Evolutionary conservation across 176 grass and related monocot genomes (phyloP).

Genomic region (Eragrostis nindensis): DNA sequence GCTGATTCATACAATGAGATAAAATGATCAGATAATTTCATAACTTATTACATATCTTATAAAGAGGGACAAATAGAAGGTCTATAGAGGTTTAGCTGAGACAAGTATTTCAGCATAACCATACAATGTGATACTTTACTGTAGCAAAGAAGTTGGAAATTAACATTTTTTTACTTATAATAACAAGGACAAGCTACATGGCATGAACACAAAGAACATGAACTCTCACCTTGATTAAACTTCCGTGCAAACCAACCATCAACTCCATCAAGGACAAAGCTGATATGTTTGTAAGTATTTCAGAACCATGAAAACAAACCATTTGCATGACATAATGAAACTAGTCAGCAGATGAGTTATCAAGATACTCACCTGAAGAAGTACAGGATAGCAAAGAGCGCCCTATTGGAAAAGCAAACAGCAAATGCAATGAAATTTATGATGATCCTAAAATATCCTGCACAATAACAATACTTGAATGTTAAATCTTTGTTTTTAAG

Average conservation of each 20-base stretch:
- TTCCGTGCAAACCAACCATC: constrained; percentile 84
- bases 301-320: constrained; percentile 26
- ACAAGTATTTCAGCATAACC: constrained; percentile 12
- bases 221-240: constrained; percentile 72
- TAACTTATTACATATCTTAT: not conserved
- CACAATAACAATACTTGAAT: not conserved
- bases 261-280: constrained; percentile 72
- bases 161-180: not conserved
- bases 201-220: not conserved
- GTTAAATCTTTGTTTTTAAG: too few species aligned
- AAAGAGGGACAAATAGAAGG: not conserved
- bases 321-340: constrained; percentile 7
- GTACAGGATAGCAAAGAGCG: constrained; percentile 85
- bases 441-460: constrained; percentile 92
- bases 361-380: constrained; percentile 66
- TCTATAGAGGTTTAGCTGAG: not conserved
- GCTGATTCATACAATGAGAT: constrained; percentile 57
- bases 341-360: not conserved
- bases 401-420: constrained; percentile 68
- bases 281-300: constrained; percentile 48
- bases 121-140: not conserved
- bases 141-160: not conserved
- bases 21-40: constrained; percentile 38
- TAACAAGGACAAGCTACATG: not conserved
- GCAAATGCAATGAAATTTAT: constrained; percentile 89